Base-by-base conservation (phyloP, 495 filamentous ascomycete genomes). In the Podospora conica region DNA sequence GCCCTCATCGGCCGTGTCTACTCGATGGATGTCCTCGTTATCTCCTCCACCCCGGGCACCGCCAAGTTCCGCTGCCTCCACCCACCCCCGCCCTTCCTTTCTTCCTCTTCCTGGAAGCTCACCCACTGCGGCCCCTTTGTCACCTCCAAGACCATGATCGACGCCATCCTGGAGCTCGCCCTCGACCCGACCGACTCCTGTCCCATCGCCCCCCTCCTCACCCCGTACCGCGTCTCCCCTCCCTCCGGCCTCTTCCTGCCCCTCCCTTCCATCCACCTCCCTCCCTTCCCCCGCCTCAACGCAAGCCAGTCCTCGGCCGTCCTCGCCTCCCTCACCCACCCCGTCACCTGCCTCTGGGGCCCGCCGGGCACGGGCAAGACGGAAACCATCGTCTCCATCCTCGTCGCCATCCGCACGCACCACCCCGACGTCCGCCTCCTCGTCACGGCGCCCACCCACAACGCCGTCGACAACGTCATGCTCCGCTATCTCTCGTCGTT, bases 331-430 rank as follows among this genome's bases (percentile, higher is more conserved):
- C 62, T 83, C 28, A 69, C 25, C 3, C 65, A 69, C 24, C 72
- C 76, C 4, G 62, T 85, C 53, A 78, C 75, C 12, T 82, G 78
- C 53, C 68, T 84, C 0, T 84, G 82, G 83, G 83, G 83, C 0
- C 83, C 83, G 1, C 83, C 83, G 0, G 83, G 83, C 5, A 84
- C 83, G 1, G 82, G 82, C 8, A 85, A 85, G 68, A 84, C 83
- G 1, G 72, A 81, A 56, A 84, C 83, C 11, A 77, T 84, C 23
- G 80, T 82, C 7, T 73, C 71, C 9, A 79, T 84, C 25, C 70
- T 85, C 40, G 60, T 74, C 25, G 70, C 75, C 20, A 70, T 84
- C 24, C 73, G 78, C 15, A 29, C 57, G 0, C 65, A 63, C 22
- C 64, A 75, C n/a, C 63, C 68, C 2, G 66, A 70, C 1, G 65